Percentiles rank a stretch among this genome's conserved stretches.
These are phyloP conservation scores for Camelina laxa DNA, from an alignment of 345 rosid genomes.

Conservation along the genomic window DNA sequence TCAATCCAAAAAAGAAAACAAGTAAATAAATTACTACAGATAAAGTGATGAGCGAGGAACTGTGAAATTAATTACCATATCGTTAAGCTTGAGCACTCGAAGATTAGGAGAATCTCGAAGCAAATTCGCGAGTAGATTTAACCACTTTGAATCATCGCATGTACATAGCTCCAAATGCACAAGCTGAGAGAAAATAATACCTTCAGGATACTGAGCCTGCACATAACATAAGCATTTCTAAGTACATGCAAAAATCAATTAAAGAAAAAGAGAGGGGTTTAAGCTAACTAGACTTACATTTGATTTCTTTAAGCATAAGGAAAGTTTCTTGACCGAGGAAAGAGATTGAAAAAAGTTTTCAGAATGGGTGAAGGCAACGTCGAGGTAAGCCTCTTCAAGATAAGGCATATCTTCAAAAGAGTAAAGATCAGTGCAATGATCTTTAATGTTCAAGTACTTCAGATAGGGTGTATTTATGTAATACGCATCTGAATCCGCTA, in stretches of 20 bases:
- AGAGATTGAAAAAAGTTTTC: constrained; percentile 14
- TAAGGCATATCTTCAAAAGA: constrained; percentile 11
- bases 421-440: background rate
- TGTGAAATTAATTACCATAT: background rate
- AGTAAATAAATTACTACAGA: background rate
- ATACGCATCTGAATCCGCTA: background rate
- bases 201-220: constrained; percentile 16
- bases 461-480: constrained; percentile 14
- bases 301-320: constrained; percentile 7
- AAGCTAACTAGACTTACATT: constrained; percentile 5
- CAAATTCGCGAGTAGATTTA: constrained; percentile 1
- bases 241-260: background rate
- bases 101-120: constrained; percentile 20
- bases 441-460: constrained; percentile 11
- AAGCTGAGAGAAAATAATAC: constrained; percentile 22
- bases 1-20: background rate
- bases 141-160: constrained; percentile 7
- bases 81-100: constrained; percentile 12
- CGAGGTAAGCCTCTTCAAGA: constrained; percentile 23
- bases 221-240: background rate
- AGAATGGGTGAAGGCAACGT: background rate
- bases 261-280: background rate
- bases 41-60: background rate
- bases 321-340: constrained; percentile 12
- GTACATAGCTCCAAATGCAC: constrained; percentile 13